Percentiles rank a stretch among this genome's conserved stretches.
phyloP scores from a whole-genome alignment of 1,284 basidiomycete species.

The Austropuccinia psidii region DNA sequence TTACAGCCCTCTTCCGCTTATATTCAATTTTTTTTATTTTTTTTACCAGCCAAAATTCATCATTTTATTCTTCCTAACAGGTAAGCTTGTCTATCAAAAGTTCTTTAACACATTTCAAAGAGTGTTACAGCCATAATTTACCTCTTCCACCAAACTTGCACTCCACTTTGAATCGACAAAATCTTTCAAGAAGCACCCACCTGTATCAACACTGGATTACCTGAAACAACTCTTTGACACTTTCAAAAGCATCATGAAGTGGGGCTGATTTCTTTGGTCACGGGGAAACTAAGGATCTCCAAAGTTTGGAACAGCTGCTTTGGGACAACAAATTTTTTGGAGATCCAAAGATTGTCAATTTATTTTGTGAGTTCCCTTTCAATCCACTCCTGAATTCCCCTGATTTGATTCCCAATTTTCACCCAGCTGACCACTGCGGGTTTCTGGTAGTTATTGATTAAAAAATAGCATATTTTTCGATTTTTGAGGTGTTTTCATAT shows the following conservation, averaged over 20 bases:
- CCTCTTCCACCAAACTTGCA: conserved; percentile 75
- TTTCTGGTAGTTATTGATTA: conserved; percentile 90
- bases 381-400: conserved; percentile 85
- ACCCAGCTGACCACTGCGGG: conserved; percentile 75
- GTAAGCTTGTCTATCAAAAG: too few relatives aligned
- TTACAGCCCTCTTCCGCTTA: too few relatives aligned
- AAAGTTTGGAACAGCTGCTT: conserved; percentile 62
- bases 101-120: conserved; percentile 63
- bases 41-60: too few relatives aligned
- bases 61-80: too few relatives aligned
- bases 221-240: conserved; percentile 58
- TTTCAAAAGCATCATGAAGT: conserved; percentile 91
- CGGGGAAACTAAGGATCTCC: conserved; percentile 69
- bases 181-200: conserved; percentile 53
- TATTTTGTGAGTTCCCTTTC: conserved; percentile 77
- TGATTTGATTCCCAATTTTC: conserved; percentile 67
- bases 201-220: conserved; percentile 51
- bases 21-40: too few relatives aligned
- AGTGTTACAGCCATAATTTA: conserved; percentile 89
- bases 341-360: conserved; percentile 49
- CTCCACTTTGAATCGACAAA: conserved; percentile 77
- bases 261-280: conserved; percentile 88
- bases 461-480: conserved; percentile 91
- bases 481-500: conserved; percentile 81
- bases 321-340: conserved; percentile 50